A percentile compares a stretch with the other conserved stretches of the same genome.
These are phyloP conservation scores for Hamigera avellanea DNA, from an alignment of 495 filamentous ascomycete species.

Conservation along the genomic window DNA sequence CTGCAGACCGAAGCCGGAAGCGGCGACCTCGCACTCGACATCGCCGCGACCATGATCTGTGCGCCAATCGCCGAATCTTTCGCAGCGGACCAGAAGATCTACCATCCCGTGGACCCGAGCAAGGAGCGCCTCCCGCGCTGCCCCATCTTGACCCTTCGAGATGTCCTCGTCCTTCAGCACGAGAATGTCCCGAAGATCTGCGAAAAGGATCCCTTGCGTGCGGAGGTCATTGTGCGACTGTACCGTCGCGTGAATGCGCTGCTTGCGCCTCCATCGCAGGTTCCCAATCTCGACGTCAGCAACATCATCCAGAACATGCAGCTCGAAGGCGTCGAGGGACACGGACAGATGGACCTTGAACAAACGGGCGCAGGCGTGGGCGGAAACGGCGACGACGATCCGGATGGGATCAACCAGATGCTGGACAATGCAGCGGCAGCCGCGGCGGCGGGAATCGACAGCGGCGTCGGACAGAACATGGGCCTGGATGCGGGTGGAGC, in stretches of 20 bases:
- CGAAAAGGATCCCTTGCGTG: slow-evolving; percentile 46
- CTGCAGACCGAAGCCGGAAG: slow-evolving; percentile 39
- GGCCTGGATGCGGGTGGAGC: slow-evolving; percentile 12
- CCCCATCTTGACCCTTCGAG: slow-evolving; percentile 45
- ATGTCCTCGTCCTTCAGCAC: slow-evolving; percentile 54
- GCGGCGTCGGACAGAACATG: slow-evolving; percentile 16
- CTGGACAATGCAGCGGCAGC: slow-evolving; percentile 30
- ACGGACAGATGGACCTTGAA: slow-evolving; percentile 26
- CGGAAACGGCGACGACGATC: slow-evolving; percentile 14
- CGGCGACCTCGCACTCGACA: slow-evolving; percentile 57
- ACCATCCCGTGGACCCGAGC: slow-evolving; percentile 27
- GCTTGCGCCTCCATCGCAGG: slow-evolving; percentile 26
- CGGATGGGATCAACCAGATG: slow-evolving; percentile 36
- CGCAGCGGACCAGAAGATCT: slow-evolving; percentile 29
- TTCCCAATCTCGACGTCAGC: slow-evolving; percentile 27
- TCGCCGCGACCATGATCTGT: slow-evolving; percentile 61
- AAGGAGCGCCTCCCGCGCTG: slow-evolving; percentile 28
- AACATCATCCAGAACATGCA: slow-evolving; percentile 33
- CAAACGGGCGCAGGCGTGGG: slow-evolving; percentile 7
- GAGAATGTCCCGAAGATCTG: slow-evolving; percentile 51
- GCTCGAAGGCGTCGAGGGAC: slow-evolving; percentile 20
- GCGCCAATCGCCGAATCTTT: slow-evolving; percentile 47
- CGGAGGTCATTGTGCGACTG: slow-evolving; percentile 65
- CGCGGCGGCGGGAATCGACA: slow-evolving; percentile 19
- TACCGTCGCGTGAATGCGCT: slow-evolving; percentile 61